Percentiles rank a stretch among this genome's conserved stretches.
Conservation (phyloP, 345 rosid species). For the Sisymbrium irio region DNA sequence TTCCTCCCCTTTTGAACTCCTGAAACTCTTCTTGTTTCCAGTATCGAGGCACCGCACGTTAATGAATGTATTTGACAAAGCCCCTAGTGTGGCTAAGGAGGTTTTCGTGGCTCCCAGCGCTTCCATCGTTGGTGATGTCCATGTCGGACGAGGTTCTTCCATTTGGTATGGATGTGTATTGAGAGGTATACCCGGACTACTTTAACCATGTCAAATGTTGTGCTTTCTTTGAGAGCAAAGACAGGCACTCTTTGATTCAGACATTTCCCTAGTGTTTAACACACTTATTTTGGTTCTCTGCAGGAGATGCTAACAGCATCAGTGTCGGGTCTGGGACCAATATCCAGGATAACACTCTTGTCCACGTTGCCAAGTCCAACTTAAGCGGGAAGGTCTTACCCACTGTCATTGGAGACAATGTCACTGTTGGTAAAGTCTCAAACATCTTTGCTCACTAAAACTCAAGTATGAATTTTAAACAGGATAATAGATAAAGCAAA, state of each 20-base stretch:
- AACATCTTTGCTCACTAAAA: background rate
- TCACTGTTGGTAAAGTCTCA: constrained; percentile 55
- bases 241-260: background rate
- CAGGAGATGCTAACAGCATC: constrained; percentile 81
- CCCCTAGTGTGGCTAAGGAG: constrained; percentile 68
- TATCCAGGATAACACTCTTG: constrained; percentile 76
- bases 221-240: background rate
- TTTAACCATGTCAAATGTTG: background rate
- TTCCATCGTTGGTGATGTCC: constrained; percentile 73
- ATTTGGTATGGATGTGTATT: constrained; percentile 96
- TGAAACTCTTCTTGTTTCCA: constrained; percentile 25
- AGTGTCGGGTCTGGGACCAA: constrained; percentile 73
- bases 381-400: constrained; percentile 79
- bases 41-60: constrained; percentile 93
- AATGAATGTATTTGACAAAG: constrained; percentile 76
- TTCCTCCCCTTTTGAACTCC: background rate
- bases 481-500: background rate
- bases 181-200: constrained; percentile 51
- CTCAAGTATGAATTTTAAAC: too few species aligned
- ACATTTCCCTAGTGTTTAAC: background rate
- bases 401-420: constrained; percentile 71
- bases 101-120: constrained; percentile 92
- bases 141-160: constrained; percentile 73
- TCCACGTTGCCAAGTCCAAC: constrained; percentile 84
- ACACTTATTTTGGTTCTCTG: background rate